Base-by-base conservation (phyloP, 305 asterid genomes). In the Fraxinus greggii region DNA sequence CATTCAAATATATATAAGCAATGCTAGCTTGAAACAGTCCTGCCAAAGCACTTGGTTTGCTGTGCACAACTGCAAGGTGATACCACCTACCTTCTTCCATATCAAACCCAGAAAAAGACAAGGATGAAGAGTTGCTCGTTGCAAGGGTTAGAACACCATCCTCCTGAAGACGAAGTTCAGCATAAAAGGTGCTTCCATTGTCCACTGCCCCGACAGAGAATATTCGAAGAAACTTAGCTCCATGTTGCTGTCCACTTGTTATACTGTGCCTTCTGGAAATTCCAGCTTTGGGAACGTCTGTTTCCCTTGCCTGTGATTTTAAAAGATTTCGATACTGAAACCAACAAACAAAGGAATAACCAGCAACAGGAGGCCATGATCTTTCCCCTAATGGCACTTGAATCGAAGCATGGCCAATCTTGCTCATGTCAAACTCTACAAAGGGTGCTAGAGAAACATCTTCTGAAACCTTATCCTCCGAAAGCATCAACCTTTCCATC, bases 341-440 rank as follows among this genome's bases (percentile, higher is more conserved):
- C 99, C 99, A 97, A 83, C 99, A 97, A 79, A 95, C 93, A 79
- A 97, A 97, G 80, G 99, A 97, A 90, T 97, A 97, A 72, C 99
- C 99, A 84, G 99, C 99, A 74, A 94, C 98, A 80, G 99, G 99
- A 83, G 99, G 99, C 99, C 99, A 97, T 36, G 98, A 93, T 89
- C 99, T 95, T 89, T 97, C 99, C 79, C 99, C 99, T 82, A 97
- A 80, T 83, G 98, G 98, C 86, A 97, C 99, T 89, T 97, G 99
- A 86, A 97, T 90, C 26, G 97, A 97, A 91, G 98, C 98, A 87
- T 92, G 97, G 75, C 99, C 99, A 63, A 79, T 80, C 90, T 92
- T 97, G 91, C 97, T 95, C 99, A 92, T 93, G 88, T 95, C 95
- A 84, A 97, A 89, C 93, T 97, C 98, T 76, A 92, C 93, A 93